Conservation (phyloP, 371 early-diverging fungal genomes). For the Lichtheimia ramosa region DNA sequence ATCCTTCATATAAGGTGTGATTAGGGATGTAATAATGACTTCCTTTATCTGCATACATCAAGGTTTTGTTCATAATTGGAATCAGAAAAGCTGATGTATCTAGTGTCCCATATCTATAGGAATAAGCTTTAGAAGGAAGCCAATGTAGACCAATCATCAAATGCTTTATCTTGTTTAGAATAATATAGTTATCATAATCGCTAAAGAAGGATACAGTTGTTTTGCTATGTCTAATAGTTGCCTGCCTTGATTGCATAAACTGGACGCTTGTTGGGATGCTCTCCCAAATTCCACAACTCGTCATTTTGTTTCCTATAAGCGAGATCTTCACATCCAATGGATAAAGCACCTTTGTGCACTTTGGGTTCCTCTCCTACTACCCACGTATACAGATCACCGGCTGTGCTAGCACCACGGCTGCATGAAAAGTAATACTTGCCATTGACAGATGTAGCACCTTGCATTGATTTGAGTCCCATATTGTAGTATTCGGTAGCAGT, state of each 20-base stretch:
- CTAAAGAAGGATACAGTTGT: too few species aligned
- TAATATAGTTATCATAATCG: too few species aligned
- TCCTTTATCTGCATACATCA: too few species aligned
- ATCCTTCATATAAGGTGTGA: too few species aligned
- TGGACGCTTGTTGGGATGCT: conserved; percentile 7
- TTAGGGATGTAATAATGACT: too few species aligned
- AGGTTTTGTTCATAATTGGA: too few species aligned
- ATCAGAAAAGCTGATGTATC: too few species aligned
- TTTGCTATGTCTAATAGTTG: neutral
- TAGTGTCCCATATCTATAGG: too few species aligned
- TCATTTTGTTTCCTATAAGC: conserved; percentile 7
- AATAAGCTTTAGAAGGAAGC: too few species aligned
- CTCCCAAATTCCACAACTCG: conserved; percentile 8
- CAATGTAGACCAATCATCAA: too few species aligned
- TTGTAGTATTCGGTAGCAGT: conserved; percentile 11
- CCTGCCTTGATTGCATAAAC: conserved; percentile 2
- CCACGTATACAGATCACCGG: conserved; percentile 10
- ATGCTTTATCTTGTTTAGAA: too few species aligned
- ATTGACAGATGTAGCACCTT: conserved; percentile 8
- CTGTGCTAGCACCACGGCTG: conserved; percentile 2
- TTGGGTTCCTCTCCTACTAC: neutral
- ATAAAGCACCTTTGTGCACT: neutral
- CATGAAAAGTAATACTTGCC: conserved; percentile 11
- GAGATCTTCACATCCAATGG: conserved; percentile 7
- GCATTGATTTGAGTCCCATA: conserved; percentile 10